Conservation (phyloP, 2,329 filamentous ascomycete species). For the Aspergillus sp. region DNA sequence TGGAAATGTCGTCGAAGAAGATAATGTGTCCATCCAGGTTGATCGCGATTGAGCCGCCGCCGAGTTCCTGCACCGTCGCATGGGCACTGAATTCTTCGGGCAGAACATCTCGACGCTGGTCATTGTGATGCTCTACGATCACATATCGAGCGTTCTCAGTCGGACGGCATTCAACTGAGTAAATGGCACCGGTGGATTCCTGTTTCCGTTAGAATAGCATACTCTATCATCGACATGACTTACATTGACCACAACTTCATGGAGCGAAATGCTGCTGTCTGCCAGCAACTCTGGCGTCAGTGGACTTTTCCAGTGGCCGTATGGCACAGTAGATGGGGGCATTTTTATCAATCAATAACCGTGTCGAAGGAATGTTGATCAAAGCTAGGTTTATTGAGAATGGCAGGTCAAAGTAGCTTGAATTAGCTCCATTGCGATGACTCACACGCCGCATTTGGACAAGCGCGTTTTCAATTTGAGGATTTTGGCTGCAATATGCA, state of each 20-base stretch:
- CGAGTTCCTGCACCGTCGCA: conserved; percentile 51
- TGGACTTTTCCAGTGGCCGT: conserved; percentile 36
- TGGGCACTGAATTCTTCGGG: conserved; percentile 41
- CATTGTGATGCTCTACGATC: conserved; percentile 40
- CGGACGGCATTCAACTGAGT: conserved; percentile 31
- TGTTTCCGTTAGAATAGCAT: conserved; percentile 5
- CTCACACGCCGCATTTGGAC: too few relatives aligned
- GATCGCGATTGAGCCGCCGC: conserved; percentile 43
- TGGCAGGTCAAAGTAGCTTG: too few relatives aligned
- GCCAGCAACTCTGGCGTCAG: conserved; percentile 33
- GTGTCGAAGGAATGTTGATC: too few relatives aligned
- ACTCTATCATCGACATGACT: conserved; percentile 3
- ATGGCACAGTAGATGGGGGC: conserved; percentile 16
- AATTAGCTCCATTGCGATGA: too few relatives aligned
- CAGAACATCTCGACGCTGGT: conserved; percentile 37
- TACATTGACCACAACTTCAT: conserved; percentile 27
- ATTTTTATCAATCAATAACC: background rate
- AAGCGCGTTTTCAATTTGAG: too few relatives aligned
- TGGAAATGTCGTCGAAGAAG: conserved; percentile 42
- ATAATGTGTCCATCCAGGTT: conserved; percentile 38
- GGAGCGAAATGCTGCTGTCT: conserved; percentile 25
- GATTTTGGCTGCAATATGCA: too few relatives aligned
- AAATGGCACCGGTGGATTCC: conserved; percentile 24
- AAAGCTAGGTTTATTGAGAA: too few relatives aligned
- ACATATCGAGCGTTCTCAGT: conserved; percentile 38